Percentiles rank a stretch among this genome's conserved stretches.
Conservation (phyloP, 2,329 filamentous ascomycete genomes). For the Exophiala sp. region DNA sequence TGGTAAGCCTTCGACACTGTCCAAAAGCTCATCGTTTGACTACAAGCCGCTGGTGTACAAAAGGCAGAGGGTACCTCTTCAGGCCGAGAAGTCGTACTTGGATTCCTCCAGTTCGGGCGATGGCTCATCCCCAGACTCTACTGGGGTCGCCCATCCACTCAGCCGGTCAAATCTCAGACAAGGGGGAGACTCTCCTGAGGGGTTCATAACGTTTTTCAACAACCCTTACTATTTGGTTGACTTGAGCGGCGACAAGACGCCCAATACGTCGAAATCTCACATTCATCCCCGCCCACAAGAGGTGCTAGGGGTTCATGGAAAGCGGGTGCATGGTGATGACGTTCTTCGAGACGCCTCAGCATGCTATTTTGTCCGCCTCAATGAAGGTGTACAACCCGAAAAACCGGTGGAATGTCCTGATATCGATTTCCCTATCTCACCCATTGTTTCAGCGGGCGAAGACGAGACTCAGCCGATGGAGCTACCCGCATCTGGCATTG, state of each 20-base stretch:
- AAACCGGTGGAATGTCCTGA: constrained; percentile 6
- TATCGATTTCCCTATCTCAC: constrained; percentile 19
- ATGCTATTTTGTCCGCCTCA: constrained; percentile 23
- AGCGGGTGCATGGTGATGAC: constrained; percentile 11
- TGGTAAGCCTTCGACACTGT: constrained; percentile 12
- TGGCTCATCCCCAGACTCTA: constrained; percentile 44
- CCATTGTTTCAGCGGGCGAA: constrained; percentile 22
- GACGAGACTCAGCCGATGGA: constrained; percentile 28
- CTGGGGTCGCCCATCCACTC: constrained; percentile 43
- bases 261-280: constrained; percentile 11
- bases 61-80: constrained; percentile 32
- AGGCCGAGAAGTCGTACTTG: constrained; percentile 42
- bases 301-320: constrained; percentile 11
- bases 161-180: constrained; percentile 46
- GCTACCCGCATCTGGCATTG: constrained; percentile 33
- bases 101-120: constrained; percentile 47
- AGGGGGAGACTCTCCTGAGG: constrained; percentile 46
- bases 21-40: constrained; percentile 21
- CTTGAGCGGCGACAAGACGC: constrained; percentile 42
- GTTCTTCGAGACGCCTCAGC: constrained; percentile 20
- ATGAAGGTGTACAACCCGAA: background rate
- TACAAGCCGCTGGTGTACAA: constrained; percentile 48
- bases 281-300: constrained; percentile 5
- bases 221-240: constrained; percentile 76
- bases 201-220: constrained; percentile 77